A percentile compares a stretch with the other conserved stretches of the same genome.
Conservation (phyloP, 208 protist species). For the Herpetomonas samuelpessoai region DNA sequence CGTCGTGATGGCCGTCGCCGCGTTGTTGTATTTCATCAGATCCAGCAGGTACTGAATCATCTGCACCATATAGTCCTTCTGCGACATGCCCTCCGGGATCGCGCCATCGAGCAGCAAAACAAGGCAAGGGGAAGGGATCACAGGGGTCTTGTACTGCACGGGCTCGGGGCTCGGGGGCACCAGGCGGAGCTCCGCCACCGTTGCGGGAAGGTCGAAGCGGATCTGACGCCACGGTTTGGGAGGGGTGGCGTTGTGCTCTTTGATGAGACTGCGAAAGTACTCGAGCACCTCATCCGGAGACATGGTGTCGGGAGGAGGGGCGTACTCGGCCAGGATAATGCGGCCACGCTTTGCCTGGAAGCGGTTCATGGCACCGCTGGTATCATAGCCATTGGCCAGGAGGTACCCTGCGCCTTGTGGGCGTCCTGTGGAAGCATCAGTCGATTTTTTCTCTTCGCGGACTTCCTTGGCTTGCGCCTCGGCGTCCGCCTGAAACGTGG, state of each 20-base stretch:
- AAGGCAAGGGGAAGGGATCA: constrained; percentile 51
- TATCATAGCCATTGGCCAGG: background rate
- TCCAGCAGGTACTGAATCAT: constrained; percentile 83
- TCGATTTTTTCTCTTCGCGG: no score
- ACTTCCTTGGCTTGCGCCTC: no score
- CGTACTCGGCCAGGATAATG: constrained; percentile 10
- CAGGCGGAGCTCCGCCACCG: constrained; percentile 70
- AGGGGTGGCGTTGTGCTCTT: constrained; percentile 40
- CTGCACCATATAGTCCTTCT: constrained; percentile 60
- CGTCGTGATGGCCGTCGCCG: constrained; percentile 67
- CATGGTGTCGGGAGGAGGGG: constrained; percentile 14
- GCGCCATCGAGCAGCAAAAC: constrained; percentile 58
- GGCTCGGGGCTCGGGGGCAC: constrained; percentile 51
- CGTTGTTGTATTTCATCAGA: constrained; percentile 60
- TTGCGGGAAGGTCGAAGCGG: constrained; percentile 67
- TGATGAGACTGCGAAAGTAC: constrained; percentile 57
- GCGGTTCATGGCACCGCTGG: background rate
- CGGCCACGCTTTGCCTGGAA: constrained; percentile 19
- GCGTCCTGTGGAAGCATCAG: no score
- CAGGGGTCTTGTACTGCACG: constrained; percentile 36
- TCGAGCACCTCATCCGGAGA: constrained; percentile 33
- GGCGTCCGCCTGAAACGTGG: no score
- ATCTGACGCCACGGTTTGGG: constrained; percentile 72
- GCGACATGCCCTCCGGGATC: constrained; percentile 58
- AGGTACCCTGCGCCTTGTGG: no score